These are phyloP conservation scores for Trypanosoma theileri DNA, from an alignment of 208 protist genomes.

Conservation along the genomic window DNA sequence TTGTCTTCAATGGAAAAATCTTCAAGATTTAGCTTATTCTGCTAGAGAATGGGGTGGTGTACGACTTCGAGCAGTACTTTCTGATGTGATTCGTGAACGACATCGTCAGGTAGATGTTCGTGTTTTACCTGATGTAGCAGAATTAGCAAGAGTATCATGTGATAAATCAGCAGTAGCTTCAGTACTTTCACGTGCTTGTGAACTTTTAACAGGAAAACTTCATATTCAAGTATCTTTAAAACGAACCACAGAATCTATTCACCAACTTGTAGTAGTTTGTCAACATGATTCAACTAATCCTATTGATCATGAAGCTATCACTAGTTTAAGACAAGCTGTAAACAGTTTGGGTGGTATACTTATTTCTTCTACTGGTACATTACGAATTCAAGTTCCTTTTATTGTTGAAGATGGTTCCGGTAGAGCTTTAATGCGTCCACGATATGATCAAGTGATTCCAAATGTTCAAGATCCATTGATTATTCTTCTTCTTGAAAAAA, in stretches of 20 bases:
- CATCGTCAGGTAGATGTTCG: slow-evolving; percentile 47
- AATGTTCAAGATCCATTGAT: slow-evolving; percentile 52
- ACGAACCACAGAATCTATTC: slow-evolving; percentile 51
- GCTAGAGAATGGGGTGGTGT: slow-evolving; percentile 48
- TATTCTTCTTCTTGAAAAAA: slow-evolving; percentile 66
- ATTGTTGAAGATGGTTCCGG: slow-evolving; percentile 48
- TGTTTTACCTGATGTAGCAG: slow-evolving; percentile 52
- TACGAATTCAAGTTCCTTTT: slow-evolving; percentile 51
- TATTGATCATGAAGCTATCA: slow-evolving; percentile 35
- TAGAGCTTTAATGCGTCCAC: slow-evolving; percentile 32
- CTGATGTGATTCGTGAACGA: slow-evolving; percentile 52
- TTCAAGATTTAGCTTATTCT: slow-evolving; percentile 45
- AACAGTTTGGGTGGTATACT: slow-evolving; percentile 60
- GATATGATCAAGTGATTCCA: slow-evolving; percentile 25
- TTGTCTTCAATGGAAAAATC: slow-evolving; percentile 58
- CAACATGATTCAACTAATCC: slow-evolving; percentile 37
- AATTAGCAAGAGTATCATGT: slow-evolving; percentile 51
- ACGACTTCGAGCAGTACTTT: slow-evolving; percentile 48
- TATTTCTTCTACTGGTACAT: slow-evolving; percentile 37
- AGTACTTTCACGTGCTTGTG: slow-evolving; percentile 38
- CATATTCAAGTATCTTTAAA: slow-evolving; percentile 57
- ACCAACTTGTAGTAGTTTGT: slow-evolving; percentile 54
- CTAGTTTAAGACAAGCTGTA: slow-evolving; percentile 33
- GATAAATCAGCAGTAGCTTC: slow-evolving; percentile 42
- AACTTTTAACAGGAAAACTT: slow-evolving; percentile 56